Evolutionary conservation across 768 basidiomycete species (phyloP).

Genomic region (Russula virescens): DNA sequence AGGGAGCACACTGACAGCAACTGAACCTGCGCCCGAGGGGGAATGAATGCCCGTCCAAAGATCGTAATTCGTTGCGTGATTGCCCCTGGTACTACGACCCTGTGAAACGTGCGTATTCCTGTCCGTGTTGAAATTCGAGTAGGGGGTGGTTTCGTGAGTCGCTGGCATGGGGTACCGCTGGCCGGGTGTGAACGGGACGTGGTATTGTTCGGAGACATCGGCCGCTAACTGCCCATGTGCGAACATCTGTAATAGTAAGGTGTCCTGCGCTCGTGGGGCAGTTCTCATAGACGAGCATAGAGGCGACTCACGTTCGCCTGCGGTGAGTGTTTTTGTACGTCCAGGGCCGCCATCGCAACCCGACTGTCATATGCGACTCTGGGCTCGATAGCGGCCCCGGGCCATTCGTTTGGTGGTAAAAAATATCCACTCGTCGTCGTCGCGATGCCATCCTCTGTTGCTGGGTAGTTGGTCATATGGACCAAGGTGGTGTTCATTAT

Average conservation of each 20-base stretch:
- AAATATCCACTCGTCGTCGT: neutral
- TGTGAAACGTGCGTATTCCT: neutral
- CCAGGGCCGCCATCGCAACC: neutral
- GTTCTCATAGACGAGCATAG: neutral
- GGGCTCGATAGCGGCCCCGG: neutral
- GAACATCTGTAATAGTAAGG: neutral
- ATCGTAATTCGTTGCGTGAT: neutral
- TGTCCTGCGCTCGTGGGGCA: neutral
- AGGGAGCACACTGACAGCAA: neutral
- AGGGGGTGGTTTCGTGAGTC: neutral
- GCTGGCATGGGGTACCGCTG: neutral
- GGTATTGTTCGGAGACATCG: neutral
- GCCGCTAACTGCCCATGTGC: neutral
- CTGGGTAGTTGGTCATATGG: neutral
- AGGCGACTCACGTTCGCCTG: neutral
- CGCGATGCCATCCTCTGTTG: neutral
- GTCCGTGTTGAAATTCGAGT: neutral
- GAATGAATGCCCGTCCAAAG: neutral
- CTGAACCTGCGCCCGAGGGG: neutral
- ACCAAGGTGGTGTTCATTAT: conserved; percentile 2
- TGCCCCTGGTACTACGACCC: neutral
- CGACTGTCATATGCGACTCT: neutral
- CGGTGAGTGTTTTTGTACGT: neutral
- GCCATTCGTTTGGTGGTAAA: neutral
- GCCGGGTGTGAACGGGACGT: neutral